Base-by-base conservation (phyloP, 441 rosid genomes). In the Manihot esculenta region DNA sequence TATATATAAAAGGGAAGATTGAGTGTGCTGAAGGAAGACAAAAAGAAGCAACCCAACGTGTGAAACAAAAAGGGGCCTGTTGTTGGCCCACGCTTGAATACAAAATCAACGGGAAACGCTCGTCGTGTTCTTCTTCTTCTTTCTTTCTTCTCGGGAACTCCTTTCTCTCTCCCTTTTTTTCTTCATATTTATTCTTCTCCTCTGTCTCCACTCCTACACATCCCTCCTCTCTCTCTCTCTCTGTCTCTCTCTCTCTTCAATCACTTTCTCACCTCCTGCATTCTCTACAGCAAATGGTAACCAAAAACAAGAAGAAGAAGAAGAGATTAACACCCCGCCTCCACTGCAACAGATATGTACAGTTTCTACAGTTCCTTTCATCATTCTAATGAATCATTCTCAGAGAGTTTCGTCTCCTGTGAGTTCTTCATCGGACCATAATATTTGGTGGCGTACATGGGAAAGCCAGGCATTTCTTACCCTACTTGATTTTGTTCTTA, bases 381-480 rank as follows among this genome's bases (percentile, higher is more conserved):
- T 24, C 33, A 30, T 30, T 35, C 41, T 2, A 35, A 35, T 35
- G 41, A 6, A 35, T 4, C 41, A 35, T 51, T 41, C 24, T 66
- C 38, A 62, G 65, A 14, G 77, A 69, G 58, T 27, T 67, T 13
- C 50, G 38, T 72, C 64, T 62, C 61, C 65, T 62, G 69, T 66
- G 76, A 66, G 68, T 44, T 1, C 38, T 73, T 72, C 77, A 55
- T 41, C 66, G 56, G 71, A 35, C 47, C 59, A 6, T 2, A 38
- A 35, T 0, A 55, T 56, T 67, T 55, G 33, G 77, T 68, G 88
- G 90, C 90, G 88, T 86, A 86, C 88, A 83, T 66, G 90, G 87
- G 83, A 83, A 80, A 77, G 90, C 90, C 90, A 86, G 88, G 90
- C 90, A 84, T 66, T 72, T 64, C 14, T 27, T 53, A 0, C 64